These are phyloP conservation scores for Xylaria sp. DNA, from an alignment of 2,329 filamentous ascomycete species.

Conservation along the genomic window DNA sequence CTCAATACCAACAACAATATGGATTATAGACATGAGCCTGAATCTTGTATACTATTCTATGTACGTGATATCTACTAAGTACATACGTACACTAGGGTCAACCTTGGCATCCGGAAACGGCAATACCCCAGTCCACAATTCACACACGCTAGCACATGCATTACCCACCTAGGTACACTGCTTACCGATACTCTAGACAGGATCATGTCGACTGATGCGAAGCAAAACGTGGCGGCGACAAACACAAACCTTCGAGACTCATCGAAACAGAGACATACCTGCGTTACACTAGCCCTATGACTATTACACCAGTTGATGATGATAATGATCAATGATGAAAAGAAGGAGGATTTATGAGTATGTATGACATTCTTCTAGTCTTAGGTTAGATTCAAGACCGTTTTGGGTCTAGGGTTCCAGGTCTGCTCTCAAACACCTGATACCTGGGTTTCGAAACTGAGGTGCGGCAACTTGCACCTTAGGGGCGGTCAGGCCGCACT, in stretches of 20 bases:
- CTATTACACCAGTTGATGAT: constrained; percentile 11
- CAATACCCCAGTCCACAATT: neutral
- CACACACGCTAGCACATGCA: neutral
- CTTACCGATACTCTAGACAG: neutral
- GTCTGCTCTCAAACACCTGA: constrained; percentile 42
- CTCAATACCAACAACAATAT: neutral
- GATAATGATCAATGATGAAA: neutral
- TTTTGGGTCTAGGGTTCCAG: constrained; percentile 35
- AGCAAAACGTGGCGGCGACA: constrained; percentile 16
- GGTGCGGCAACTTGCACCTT: neutral
- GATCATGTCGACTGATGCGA: constrained; percentile 6
- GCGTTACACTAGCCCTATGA: constrained; percentile 18
- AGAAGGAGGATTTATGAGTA: neutral
- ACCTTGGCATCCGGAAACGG: neutral
- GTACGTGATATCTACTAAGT: no score
- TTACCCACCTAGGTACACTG: neutral
- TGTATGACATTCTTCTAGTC: constrained; percentile 5
- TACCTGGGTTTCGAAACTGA: constrained; percentile 44
- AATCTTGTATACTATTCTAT: constrained; percentile 4
- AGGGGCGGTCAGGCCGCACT: constrained; percentile 30
- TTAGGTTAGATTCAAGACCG: constrained; percentile 11
- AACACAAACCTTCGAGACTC: neutral
- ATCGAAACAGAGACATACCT: neutral
- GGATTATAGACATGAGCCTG: neutral
- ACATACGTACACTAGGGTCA: neutral